phyloP scores from a whole-genome alignment of 495 filamentous ascomycete genomes.

The Aspergillus bertholletiae region DNA sequence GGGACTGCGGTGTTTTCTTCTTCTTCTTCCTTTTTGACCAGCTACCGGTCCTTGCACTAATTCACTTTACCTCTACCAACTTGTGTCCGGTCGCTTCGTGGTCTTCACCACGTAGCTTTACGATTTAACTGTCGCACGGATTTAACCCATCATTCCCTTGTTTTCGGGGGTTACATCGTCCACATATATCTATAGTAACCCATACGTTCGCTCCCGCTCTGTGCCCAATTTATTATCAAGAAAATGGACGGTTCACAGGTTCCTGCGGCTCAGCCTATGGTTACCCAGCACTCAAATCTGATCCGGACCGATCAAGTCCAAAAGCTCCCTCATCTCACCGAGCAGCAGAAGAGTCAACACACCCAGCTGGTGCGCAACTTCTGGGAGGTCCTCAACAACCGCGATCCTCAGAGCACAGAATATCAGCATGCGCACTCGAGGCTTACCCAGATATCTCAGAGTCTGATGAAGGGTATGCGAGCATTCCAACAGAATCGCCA shows the following conservation, averaged over 20 bases:
- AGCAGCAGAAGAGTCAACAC: constrained; percentile 65
- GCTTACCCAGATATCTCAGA: constrained; percentile 61
- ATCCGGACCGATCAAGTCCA: constrained; percentile 52
- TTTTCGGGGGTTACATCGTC: too few relatives aligned
- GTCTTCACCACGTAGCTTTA: neutral
- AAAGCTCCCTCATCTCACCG: constrained; percentile 47
- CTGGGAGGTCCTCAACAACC: constrained; percentile 58
- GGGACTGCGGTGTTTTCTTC: neutral
- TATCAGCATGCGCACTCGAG: constrained; percentile 61
- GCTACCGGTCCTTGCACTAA: too few relatives aligned
- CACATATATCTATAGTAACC: too few relatives aligned
- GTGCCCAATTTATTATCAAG: neutral
- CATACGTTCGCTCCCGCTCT: neutral
- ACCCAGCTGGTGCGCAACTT: constrained; percentile 57
- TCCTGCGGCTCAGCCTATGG: constrained; percentile 29
- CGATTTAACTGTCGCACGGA: neutral
- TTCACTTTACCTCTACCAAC: neutral
- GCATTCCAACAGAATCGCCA: constrained; percentile 42
- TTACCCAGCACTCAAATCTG: constrained; percentile 42
- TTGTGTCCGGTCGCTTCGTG: neutral
- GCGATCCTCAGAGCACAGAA: constrained; percentile 50
- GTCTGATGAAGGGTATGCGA: constrained; percentile 56
- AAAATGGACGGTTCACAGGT: constrained; percentile 35
- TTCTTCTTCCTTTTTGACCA: neutral
- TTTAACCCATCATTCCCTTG: neutral